Base-by-base conservation (phyloP, 768 basidiomycete species). In the Fibroporia radiculosa region DNA sequence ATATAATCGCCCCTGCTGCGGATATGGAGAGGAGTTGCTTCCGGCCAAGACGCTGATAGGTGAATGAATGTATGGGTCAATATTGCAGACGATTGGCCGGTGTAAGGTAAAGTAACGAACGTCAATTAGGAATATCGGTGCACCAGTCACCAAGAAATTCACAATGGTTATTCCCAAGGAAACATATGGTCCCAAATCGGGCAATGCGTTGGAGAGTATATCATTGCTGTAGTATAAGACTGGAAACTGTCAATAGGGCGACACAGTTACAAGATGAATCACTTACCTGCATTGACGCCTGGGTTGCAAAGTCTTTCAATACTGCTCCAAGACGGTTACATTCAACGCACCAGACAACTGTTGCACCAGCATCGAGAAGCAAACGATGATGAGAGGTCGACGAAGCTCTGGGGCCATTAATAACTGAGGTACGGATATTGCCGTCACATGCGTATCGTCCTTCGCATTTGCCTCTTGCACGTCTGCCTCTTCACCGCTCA, bases 211-310 rank as follows among this genome's bases (percentile, higher is more conserved):
- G 20, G 81, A 77, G 20, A 96, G 74, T 52, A 96, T 96, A 38
- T 82, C 77, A 53, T 90, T 93, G 64, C 85, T 89, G 65, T 93
- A 95, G 62, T 92, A 95, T 44, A 95, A 71, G 22, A 95, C 92
- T 83, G 58, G 22, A 47, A 24, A 23, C 16, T 11, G 23, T 40
- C 23, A 18, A 25, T 12, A 40, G 34, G 42, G 18, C 23, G 6
- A 31, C 14, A 22, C 32, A 39, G 4, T 19, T 16, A 37, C 26
- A 40, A 18, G 25, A 33, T 48, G 18, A 40, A 3, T 23, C 38
- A 31, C n/a, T 22, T 51, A 78, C 82, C 75, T 56, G 84, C 85
- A 60, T 88, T 90, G 56, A 89, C 82, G 14, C 87, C 86, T 84
- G 39, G 11, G 12, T 20, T 7, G 19, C 39, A 32, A 18, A 43